Base-by-base conservation (phyloP, 2,329 filamentous ascomycete genomes). In the Exophiala lecanii-corni region DNA sequence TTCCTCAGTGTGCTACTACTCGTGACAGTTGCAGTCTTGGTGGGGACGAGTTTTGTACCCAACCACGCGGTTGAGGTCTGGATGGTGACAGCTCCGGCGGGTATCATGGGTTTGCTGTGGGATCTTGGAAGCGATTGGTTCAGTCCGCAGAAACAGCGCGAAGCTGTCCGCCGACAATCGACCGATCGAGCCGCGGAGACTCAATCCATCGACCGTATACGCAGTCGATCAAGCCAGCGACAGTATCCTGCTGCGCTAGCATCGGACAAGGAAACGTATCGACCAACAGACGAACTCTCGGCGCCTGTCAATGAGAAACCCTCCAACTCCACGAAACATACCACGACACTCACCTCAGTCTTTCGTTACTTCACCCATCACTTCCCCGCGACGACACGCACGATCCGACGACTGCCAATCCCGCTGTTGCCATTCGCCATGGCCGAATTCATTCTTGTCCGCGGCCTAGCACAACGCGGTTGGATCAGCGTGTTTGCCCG, bases 31-130 rank as follows among this genome's bases (percentile, higher is more conserved):
- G 45, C 46, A 7, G 50, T 56, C n/a, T 41, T 56, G n/a, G 52
- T 56, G 13, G 54, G 54, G 3, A 56, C 54, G 20, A 56, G 52
- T 32, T 56, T 56, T 32, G 54, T 56, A 10, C 54, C 52, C n/a
- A 39, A 43, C 3, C 47, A 53, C 31, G 45, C 41, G 13, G 54
- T 54, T 9, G 43, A 56, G 32, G 54, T 56, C 5, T 56, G 54
- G 54, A 55, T 55, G 54, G 50, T 56, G 10, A 56, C 54, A 4
- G 46, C 48, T 10, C 54, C 54, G 9, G 52, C 54, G 15, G 54
- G 54, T 10, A 44, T 54, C 1, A 36, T 49, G 39, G 54, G 50
- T 2, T 55, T 56, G 28, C 12, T 47, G n/a, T 55, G 53, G 41
- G 47, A 55, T 12, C 21, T 56, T 12, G 23, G 45, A 18, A 47